Evolutionary conservation across 116 monocot species (phyloP), one percentile per base, ranked within the genome.

Genomic region (Thalassia testudinum): DNA sequence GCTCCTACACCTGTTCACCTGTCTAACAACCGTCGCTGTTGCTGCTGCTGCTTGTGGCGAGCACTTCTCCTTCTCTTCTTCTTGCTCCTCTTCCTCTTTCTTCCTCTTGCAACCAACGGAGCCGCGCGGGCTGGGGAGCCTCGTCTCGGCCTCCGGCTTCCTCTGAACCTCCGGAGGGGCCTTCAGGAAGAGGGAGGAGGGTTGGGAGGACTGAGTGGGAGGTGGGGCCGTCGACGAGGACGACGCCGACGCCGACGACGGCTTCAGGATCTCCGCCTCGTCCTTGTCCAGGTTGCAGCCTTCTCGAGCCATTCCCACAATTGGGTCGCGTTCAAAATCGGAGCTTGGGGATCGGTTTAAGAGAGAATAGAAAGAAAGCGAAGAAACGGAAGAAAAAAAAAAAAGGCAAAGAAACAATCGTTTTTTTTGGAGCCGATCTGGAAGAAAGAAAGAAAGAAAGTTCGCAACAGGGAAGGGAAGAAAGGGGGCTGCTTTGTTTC

Each of bases 1-100:
- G 40, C 58, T 61, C 14, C 53, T 67, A 68, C 91, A 91, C 49
- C 85, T 45, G 24, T 72, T 76, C 8, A 19, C 47, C 47, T 27
- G 49, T 40, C 42, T 21, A 14, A 26, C 53, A 0, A 52, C 40
- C 7, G 40, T 14, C 7, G 40, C 40, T 40, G 40, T 38, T 10
- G 42, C 34, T 8, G 13, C 18, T 19, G n/a, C 47, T 14, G 28
- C n/a, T 8, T 8, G 19, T 6, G 28, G 24, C 47, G 21, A 21
- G 30, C 8, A 13, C 42, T 13, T 37, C 54, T 38, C 27, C 27
- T 1, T 11, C 44, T 40, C 26, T 62, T 15, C 51, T 51, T 21
- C 23, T n/a, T n/a, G n/a, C n/a, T n/a, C n/a, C n/a, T n/a, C n/a
- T n/a, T n/a, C n/a, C n/a, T n/a, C n/a, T n/a, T n/a, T n/a, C n/a